These are phyloP conservation scores for Dryadomyces quercus-mongolicae DNA, from an alignment of 2,329 filamentous ascomycete genomes.

Conservation along the genomic window DNA sequence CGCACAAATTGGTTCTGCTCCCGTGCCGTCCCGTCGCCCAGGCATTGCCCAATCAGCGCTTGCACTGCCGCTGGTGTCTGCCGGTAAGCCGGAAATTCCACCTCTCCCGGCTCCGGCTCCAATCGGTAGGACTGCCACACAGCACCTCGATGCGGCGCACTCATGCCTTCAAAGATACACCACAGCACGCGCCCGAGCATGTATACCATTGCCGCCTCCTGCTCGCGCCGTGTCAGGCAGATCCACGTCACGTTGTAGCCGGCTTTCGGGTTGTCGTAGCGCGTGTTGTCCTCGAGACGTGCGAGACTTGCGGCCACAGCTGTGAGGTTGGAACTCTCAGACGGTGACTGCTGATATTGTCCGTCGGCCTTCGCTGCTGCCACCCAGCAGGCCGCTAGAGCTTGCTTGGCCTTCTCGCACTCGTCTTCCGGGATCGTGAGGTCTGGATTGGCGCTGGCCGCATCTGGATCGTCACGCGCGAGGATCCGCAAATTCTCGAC, in stretches of 20 bases:
- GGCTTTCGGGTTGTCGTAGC: conserved; percentile 32
- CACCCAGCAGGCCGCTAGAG: conserved; percentile 32
- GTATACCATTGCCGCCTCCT: conserved; percentile 48
- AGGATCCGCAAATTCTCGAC: conserved; percentile 45
- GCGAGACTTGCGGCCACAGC: not conserved
- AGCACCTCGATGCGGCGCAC: conserved; percentile 42
- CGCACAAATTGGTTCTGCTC: conserved; percentile 11
- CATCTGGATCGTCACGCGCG: conserved; percentile 31
- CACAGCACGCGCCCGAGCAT: conserved; percentile 50
- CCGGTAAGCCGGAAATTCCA: conserved; percentile 42
- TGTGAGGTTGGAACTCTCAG: not conserved
- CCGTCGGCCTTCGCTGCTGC: not conserved
- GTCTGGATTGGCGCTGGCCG: conserved; percentile 12
- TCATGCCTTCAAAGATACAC: conserved; percentile 50
- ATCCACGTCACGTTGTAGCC: conserved; percentile 48
- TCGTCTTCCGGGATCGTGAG: conserved; percentile 23
- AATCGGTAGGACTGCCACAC: conserved; percentile 47
- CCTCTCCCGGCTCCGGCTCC: conserved; percentile 33
- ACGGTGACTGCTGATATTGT: too few relatives aligned
- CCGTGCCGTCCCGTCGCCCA: conserved; percentile 3
- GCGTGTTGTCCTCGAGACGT: conserved; percentile 10
- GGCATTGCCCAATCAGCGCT: conserved; percentile 9
- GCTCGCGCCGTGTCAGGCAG: conserved; percentile 35
- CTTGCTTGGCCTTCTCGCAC: conserved; percentile 26
- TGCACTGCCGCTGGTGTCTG: conserved; percentile 9